Evolutionary conservation across 106 monocot genomes (phyloP).

Genomic region (Apostasia shenzhenica): DNA sequence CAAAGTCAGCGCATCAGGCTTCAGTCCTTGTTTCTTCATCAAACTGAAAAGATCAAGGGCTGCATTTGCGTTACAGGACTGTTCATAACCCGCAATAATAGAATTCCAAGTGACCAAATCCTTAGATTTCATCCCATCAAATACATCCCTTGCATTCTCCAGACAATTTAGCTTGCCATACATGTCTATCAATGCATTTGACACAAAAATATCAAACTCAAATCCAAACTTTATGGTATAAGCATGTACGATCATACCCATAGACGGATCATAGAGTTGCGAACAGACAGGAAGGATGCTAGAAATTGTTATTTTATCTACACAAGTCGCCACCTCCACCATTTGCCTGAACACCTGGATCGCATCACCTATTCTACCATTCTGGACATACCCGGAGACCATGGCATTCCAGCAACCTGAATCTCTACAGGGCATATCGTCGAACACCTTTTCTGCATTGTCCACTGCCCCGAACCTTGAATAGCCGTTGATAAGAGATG

Average conservation of each 20-base stretch:
- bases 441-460: slow-evolving; percentile 40
- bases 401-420: slow-evolving; percentile 64
- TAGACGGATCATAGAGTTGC: slow-evolving; percentile 16
- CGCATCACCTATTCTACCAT: slow-evolving; percentile 23
- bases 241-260: slow-evolving; percentile 43
- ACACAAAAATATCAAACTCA: slow-evolving; percentile 48
- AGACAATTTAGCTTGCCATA: slow-evolving; percentile 41
- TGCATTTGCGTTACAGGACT: slow-evolving; percentile 26
- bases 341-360: slow-evolving; percentile 37
- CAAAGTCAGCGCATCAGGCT: slow-evolving; percentile 40
- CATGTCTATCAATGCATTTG: slow-evolving; percentile 66
- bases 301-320: slow-evolving; percentile 44
- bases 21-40: slow-evolving; percentile 31
- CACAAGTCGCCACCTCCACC: slow-evolving; percentile 23
- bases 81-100: slow-evolving; percentile 59
- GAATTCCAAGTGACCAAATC: slow-evolving; percentile 69
- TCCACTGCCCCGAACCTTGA: slow-evolving; percentile 27
- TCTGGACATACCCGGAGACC: slow-evolving; percentile 56
- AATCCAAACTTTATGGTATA: slow-evolving; percentile 40
- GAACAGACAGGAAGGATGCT: slow-evolving; percentile 59
- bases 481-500: slow-evolving; percentile 19
- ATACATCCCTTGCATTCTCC: slow-evolving; percentile 25
- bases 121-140: slow-evolving; percentile 26
- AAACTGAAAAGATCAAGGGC: slow-evolving; percentile 34
- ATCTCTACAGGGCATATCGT: slow-evolving; percentile 47